These are phyloP conservation scores for Trametes coccinea DNA, from an alignment of 768 basidiomycete species.

Conservation along the genomic window DNA sequence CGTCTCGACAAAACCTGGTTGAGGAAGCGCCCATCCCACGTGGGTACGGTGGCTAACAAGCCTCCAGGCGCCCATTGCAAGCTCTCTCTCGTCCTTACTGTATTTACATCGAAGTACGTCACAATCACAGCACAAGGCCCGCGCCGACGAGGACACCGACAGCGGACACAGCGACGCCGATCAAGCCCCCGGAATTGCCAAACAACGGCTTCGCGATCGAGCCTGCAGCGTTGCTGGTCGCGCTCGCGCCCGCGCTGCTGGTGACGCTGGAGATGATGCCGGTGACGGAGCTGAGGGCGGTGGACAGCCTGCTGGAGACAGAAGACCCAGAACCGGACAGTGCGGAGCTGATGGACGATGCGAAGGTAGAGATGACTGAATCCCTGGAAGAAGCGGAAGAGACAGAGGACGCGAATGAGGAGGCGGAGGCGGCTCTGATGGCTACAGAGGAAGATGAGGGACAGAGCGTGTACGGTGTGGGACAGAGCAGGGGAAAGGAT, in stretches of 20 bases:
- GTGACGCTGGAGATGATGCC: not conserved
- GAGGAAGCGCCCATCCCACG: too few species aligned
- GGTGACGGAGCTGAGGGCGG: not conserved
- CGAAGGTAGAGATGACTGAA: not conserved
- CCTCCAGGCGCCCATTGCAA: too few species aligned
- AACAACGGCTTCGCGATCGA: not conserved
- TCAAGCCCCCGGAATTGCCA: not conserved
- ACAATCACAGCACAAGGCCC: slow-evolving; percentile 9
- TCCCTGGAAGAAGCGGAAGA: not conserved
- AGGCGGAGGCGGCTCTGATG: not conserved
- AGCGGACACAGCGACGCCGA: slow-evolving; percentile 4
- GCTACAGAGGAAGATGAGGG: slow-evolving; percentile 11
- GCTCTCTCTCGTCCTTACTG: too few species aligned
- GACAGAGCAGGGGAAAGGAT: not conserved
- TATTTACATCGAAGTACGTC: too few species aligned
- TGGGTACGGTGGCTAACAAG: too few species aligned
- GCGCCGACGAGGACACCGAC: slow-evolving; percentile 16
- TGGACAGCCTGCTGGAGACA: slow-evolving; percentile 1
- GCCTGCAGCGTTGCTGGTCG: slow-evolving; percentile 10
- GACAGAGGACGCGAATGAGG: not conserved
- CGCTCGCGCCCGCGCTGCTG: not conserved
- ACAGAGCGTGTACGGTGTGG: not conserved
- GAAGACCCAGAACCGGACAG: not conserved
- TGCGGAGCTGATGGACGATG: too few species aligned
- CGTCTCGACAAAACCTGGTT: too few species aligned